Base-by-base conservation (phyloP, 768 basidiomycete species). In the Mycena alexandri region DNA sequence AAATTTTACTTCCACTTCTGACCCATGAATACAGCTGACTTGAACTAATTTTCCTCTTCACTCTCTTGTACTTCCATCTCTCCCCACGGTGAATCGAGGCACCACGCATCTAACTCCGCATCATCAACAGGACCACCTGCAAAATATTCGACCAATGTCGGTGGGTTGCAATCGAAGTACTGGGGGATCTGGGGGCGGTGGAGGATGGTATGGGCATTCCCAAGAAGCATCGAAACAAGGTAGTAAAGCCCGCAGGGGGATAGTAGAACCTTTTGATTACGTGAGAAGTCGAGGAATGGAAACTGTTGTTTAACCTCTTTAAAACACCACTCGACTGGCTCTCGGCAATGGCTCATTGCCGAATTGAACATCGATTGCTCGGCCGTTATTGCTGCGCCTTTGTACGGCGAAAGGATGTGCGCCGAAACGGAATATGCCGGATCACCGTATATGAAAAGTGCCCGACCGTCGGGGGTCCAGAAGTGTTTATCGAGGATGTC, bases 321-420 rank as follows among this genome's bases (percentile, higher is more conserved):
- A 57, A 72, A 71, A 29, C n/a, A 14, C 71, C 71, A 72, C 43
- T 72, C 61, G 1, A 72, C 71, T 4, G 69, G 16, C 24, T 72
- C 71, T 9, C 68, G 21, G 51, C 70, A 70, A 33, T 52, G 70
- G 65, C 71, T 72, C 71, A 72, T 72, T 4, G 59, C 42, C 1
- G 62, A 52, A 42, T 72, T 70, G 64, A 69, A 72, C 0, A 36
- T 29, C 0, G 21, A 42, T 43, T 70, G 55, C 24, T 65, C 65
- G 12, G 54, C 47, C 2, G 68, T 70, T 3, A 72, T 29, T 8
- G 56, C 56, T 14, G 65, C 29, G 0, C 68, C 68, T 54, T 72
- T 72, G 53, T 70, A 72, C 1, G 69, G 71, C 2, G 68, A 34
- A 21, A 72, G 63, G n/a, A 72, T 61, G 24, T 72, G 71, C 4